Evolutionary conservation across 768 basidiomycete genomes (phyloP).

Genomic region (Mycena metata): DNA sequence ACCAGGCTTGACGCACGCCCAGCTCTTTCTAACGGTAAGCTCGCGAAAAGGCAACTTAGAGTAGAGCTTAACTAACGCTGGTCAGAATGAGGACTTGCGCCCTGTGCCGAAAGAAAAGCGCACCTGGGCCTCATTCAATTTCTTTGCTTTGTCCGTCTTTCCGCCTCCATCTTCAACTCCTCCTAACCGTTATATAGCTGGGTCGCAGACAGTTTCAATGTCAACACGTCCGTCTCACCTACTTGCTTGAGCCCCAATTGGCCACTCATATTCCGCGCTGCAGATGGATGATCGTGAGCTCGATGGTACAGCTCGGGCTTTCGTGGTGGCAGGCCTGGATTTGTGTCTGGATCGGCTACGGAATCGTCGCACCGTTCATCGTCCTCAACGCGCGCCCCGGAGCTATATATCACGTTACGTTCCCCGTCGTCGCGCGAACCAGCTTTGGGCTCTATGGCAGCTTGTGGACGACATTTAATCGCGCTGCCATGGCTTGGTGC

Average conservation of each 20-base stretch:
- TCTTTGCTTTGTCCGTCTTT: constrained; percentile 70
- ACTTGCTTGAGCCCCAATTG: constrained; percentile 2
- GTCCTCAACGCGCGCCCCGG: constrained; percentile 84
- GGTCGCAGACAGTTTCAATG: constrained; percentile 86
- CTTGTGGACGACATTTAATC: constrained; percentile 84
- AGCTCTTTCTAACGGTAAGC: constrained; percentile 70
- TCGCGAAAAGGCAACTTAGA: too few relatives aligned
- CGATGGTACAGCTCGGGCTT: constrained; percentile 79
- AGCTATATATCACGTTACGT: constrained; percentile 82
- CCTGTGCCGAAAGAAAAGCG: constrained; percentile 76
- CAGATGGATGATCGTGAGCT: constrained; percentile 84
- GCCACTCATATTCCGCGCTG: background rate
- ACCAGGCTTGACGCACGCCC: constrained; percentile 63
- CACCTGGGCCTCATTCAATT: constrained; percentile 77
- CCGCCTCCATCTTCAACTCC: background rate
- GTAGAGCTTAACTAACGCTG: constrained; percentile 20
- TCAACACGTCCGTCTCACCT: constrained; percentile 70
- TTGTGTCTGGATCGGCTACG: constrained; percentile 78
- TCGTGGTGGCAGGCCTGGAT: constrained; percentile 92
- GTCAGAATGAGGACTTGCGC: constrained; percentile 76
- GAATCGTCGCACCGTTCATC: constrained; percentile 75
- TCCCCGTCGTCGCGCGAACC: constrained; percentile 81
- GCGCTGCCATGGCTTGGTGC: constrained; percentile 80
- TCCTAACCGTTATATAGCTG: constrained; percentile 59
- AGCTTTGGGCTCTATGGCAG: constrained; percentile 85